These are phyloP conservation scores for Pisolithus thermaeus DNA, from an alignment of 1,284 basidiomycete species.

Conservation along the genomic window DNA sequence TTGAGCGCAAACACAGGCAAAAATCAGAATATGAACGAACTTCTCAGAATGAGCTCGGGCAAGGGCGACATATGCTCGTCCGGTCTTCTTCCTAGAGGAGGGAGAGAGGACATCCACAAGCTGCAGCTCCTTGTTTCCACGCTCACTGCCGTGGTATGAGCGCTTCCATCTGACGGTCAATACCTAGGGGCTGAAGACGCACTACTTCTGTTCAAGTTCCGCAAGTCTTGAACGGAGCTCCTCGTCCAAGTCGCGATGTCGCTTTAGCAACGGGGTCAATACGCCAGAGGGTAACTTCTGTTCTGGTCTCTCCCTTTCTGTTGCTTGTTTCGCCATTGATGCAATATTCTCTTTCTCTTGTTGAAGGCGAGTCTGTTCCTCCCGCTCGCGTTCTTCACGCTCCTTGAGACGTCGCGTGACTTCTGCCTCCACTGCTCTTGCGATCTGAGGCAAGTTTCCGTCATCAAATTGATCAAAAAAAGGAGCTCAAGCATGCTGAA, in stretches of 20 bases:
- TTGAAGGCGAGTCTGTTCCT: constrained; percentile 30
- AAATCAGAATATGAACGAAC: constrained; percentile 32
- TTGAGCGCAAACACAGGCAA: neutral
- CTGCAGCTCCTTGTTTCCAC: constrained; percentile 51
- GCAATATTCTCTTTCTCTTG: constrained; percentile 32
- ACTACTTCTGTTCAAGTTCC: constrained; percentile 70
- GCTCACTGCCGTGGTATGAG: constrained; percentile 38
- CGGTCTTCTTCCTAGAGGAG: constrained; percentile 67
- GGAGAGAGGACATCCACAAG: constrained; percentile 61
- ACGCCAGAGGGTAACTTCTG: constrained; percentile 47
- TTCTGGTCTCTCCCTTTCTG: constrained; percentile 9
- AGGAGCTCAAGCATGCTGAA: neutral
- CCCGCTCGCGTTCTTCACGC: constrained; percentile 43
- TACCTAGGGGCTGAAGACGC: constrained; percentile 25
- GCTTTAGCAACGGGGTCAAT: constrained; percentile 54
- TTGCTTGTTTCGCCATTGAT: constrained; percentile 11
- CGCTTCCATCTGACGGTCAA: constrained; percentile 6
- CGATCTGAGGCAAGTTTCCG: constrained; percentile 41
- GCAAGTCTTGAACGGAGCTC: constrained; percentile 56
- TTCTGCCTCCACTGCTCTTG: constrained; percentile 64
- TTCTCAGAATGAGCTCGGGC: constrained; percentile 73
- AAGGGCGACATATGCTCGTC: constrained; percentile 67
- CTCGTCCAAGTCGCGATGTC: constrained; percentile 59
- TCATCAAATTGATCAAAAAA: neutral
- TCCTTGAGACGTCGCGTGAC: constrained; percentile 62